Evolutionary conservation across 169 alveolate species (phyloP), one percentile per base, ranked within the genome.

Genomic region (Babesia bovis): DNA sequence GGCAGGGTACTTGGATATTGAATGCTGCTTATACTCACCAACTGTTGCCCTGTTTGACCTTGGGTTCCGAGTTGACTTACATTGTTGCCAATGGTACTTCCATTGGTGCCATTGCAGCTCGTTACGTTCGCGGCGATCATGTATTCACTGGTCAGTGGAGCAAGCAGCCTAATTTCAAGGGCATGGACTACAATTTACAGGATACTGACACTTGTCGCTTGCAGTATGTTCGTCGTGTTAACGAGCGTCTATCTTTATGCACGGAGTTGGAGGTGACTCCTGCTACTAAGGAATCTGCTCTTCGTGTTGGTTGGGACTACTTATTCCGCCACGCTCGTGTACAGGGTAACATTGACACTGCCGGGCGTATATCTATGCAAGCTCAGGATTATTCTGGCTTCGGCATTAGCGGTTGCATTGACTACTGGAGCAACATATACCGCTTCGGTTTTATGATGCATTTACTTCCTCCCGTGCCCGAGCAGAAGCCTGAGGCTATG

Each of bases 371-470:
- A 28, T 84, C 97, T n/a, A 88, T 92, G 51, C 93, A 89, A 32
- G 91, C 95, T 1, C 96, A 92, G 66, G 97, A 94, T 61, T 89
- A 66, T 77, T 83, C 90, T 13, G 96, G 96, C 19, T 94, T 94
- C 57, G 97, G 96, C 28, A 83, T 94, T 32, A 92, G 95, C 75
- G 97, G 96, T 3, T 82, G 84, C 56, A 89, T 93, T 49, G 97
- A 94, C 70, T 94, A 92, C 74, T 78, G 92, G 85, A 87, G 85
- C 61, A 92, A 91, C 63, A 91, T 88, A 42, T 94, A 92, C 74
- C 87, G 91, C 47, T 94, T 94, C 73, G 97, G 97, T 7, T 94
- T 92, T 70, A 91, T 92, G 94, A 91, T 94, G 96, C 96, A 94
- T 76, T 91, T 94, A 45, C 76, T 91, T 28, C 97, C 97, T 12